phyloP scores from a whole-genome alignment of 108 stramenopile species.

The Cyclotella cryptica region DNA sequence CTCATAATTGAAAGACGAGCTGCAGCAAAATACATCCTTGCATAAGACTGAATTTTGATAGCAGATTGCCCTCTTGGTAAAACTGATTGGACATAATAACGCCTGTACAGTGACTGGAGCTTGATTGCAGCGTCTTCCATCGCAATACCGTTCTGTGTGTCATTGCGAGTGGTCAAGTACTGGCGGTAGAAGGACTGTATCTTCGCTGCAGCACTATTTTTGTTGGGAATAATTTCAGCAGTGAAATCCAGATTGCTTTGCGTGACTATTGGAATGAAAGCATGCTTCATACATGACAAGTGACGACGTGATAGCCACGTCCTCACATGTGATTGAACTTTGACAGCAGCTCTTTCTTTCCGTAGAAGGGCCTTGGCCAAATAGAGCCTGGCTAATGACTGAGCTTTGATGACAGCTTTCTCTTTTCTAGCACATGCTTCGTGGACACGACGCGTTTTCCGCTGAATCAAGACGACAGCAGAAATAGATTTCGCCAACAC shows the following conservation, averaged over 20 bases:
- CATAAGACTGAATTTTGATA: not conserved
- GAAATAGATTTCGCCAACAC: not conserved
- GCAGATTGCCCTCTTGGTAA: not conserved
- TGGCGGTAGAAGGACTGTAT: conserved; percentile 1
- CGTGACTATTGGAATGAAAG: not conserved
- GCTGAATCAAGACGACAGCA: conserved; percentile 19
- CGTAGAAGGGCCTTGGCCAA: not conserved
- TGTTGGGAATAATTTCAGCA: not conserved
- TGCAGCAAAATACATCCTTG: not conserved
- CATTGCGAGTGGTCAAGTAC: not conserved
- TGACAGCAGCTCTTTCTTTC: conserved; percentile 9
- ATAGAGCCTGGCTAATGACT: not conserved
- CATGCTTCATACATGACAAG: not conserved
- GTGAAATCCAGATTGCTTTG: no score
- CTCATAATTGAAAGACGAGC: not conserved
- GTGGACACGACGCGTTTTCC: not conserved
- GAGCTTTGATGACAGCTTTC: no score
- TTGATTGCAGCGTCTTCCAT: not conserved
- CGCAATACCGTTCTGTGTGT: not conserved
- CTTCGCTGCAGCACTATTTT: conserved; percentile 4
- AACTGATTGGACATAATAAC: not conserved
- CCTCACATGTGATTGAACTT: conserved; percentile 6
- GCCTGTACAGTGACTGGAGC: not conserved
- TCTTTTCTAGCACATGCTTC: no score
- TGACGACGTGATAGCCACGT: not conserved